Base-by-base conservation (phyloP, 148 eudicot genomes). In the Gaultheria prostrata region DNA sequence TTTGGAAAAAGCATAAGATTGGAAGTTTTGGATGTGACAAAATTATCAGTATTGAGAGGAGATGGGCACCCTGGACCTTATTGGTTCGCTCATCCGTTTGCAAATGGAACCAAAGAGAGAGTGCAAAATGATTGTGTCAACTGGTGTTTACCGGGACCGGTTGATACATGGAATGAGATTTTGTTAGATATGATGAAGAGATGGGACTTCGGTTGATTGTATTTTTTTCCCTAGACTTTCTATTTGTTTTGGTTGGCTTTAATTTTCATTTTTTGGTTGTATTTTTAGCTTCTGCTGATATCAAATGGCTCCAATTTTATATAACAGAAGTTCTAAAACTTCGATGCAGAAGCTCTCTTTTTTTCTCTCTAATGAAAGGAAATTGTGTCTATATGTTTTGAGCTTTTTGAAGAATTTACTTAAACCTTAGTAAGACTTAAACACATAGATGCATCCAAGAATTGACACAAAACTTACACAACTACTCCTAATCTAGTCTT, bases 11-110 rank as follows among this genome's bases (percentile, higher is more conserved):
- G 80, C 26, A n/a, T 93, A 74, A 88, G 90, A 70, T 8, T 97
- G 11, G 88, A 88, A 69, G 91, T 94, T 9, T 84, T 97, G 85
- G 98, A 97, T 87, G 90, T 97, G 35, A 92, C 95, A 5, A 90
- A 90, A 79, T 51, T 97, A 83, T 88, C 99, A 9, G 51, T 88
- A 67, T 35, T 97, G 85, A 97, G 99, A 82, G 97, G 95, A 9
- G 99, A 97, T 85, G 97, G 94, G 32, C 99, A 97, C 28, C 99
- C 99, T 10, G 99, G 99, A 9, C 95, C 98, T 20, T 92, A 94
- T 82, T 89, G 94, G 93, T 82, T 91, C 49, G 88, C 95, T 4
- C 83, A 77, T 85, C 98, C 98, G 9, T 97, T 97, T 88, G 93
- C 94, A 0, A 89, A 91, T 80, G 99, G 99, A 63, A 84, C 92